Evolutionary conservation across 352 stramenopile species (phyloP), one percentile per base, ranked within the genome.

Genomic region (Sclerospora graminicola): DNA sequence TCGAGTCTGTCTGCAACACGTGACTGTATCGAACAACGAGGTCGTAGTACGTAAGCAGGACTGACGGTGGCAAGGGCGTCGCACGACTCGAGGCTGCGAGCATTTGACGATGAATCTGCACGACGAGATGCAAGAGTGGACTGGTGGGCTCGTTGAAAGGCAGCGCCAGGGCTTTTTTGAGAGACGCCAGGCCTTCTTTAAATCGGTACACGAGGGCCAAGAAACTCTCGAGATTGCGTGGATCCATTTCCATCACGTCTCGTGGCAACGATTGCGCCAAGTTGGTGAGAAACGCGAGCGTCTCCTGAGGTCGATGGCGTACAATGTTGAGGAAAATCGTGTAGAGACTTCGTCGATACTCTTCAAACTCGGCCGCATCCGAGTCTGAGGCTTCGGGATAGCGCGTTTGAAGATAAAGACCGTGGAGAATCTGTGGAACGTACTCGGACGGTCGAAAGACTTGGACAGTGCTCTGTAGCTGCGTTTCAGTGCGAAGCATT

Each of bases 291-390:
- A 84, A 89, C 14, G 45, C 48, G 38, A 91, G 58, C 18, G 78
- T 83, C 23, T 86, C 67, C 27, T 84, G 54, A 20, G 82, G 69
- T 24, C 78, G 64, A 38, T 84, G 58, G 0, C 80, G 80, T 28
- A 79, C 79, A 39, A 89, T 81, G 50, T 94, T 90, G 34, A 94
- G 72, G 48, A 86, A 94, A 45, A 94, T 89, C 37, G 85, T 88
- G 60, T 84, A 88, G 15, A 90, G 53, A 41, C 78, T 85, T 35
- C 71, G 72, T 19, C 80, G 73, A 47, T 91, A 90, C 34, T 84
- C 68, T 58, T 91, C 82, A 44, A 94, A 89, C 45, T 88, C 79
- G 6, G 81, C 70, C 16, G 69, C 79, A 46, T 94, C 82, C 39
- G 75, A 78, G 53, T 88, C 73, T 0, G 66, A 62, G 41, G 86